Conservation (phyloP, 371 early-diverging fungal genomes). For the Basidiobolus meristosporus region DNA sequence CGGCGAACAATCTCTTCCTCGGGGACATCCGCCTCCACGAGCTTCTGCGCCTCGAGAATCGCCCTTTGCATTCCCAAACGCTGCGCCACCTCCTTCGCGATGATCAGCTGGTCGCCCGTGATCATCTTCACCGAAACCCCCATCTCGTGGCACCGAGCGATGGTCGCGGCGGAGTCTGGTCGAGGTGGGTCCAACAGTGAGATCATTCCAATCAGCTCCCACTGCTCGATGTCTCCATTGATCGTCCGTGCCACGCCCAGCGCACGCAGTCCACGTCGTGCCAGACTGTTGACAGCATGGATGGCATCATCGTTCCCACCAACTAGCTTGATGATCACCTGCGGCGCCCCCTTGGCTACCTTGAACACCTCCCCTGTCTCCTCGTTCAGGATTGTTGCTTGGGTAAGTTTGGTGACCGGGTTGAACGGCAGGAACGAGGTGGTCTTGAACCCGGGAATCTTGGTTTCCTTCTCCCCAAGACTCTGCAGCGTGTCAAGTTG, state of each 20-base stretch:
- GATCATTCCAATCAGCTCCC: constrained; percentile 50
- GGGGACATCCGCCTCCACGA: constrained; percentile 55
- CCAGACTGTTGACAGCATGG: constrained; percentile 58
- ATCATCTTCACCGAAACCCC: constrained; percentile 81
- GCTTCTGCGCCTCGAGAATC: constrained; percentile 52
- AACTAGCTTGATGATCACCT: constrained; percentile 65
- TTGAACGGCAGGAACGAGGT: constrained; percentile 64
- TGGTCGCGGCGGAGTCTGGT: constrained; percentile 37
- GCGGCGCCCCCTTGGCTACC: constrained; percentile 92
- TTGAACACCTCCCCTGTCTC: constrained; percentile 44
- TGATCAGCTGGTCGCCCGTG: constrained; percentile 78
- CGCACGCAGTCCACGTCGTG: constrained; percentile 73
- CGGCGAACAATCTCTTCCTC: constrained; percentile 72
- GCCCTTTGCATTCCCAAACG: constrained; percentile 66
- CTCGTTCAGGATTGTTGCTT: constrained; percentile 58
- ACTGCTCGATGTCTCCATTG: constrained; percentile 39
- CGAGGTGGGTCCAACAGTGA: constrained; percentile 81
- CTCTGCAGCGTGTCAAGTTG: constrained; percentile 39
- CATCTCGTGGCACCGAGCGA: constrained; percentile 34
- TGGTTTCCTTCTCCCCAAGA: constrained; percentile 28
- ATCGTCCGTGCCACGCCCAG: constrained; percentile 70
- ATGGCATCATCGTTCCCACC: constrained; percentile 62
- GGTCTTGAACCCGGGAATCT: constrained; percentile 70
- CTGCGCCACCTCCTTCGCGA: constrained; percentile 75
- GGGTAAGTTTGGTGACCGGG: constrained; percentile 81